These are phyloP conservation scores for Suhomyces chickasaworum DNA, from an alignment of 1,139 yeast genomes.

Conservation along the genomic window DNA sequence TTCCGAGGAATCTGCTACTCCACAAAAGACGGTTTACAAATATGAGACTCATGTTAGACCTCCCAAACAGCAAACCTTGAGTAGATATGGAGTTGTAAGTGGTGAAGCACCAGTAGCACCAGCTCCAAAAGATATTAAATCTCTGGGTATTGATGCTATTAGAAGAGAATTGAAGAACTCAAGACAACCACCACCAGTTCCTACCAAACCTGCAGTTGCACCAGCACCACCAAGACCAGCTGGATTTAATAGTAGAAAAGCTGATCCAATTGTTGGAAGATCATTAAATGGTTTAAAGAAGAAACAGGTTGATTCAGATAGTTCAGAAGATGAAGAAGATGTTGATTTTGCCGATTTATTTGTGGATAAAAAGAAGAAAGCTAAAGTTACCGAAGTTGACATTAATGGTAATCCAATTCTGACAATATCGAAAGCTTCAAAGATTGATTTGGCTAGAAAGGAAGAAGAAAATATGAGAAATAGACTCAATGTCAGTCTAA, in stretches of 20 bases:
- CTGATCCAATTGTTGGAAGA: conserved; percentile 35
- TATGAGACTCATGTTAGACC: conserved; percentile 28
- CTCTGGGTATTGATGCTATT: conserved; percentile 43
- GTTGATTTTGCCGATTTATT: conserved; percentile 47
- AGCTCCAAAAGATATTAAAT: conserved; percentile 36
- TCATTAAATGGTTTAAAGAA: conserved; percentile 39
- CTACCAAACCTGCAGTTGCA: conserved; percentile 38
- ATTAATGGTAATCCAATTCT: conserved; percentile 38
- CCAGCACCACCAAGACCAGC: conserved; percentile 80
- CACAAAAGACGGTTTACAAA: conserved; percentile 28
- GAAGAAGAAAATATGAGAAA: conserved; percentile 80
- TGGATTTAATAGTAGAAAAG: conserved; percentile 63
- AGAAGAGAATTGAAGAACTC: conserved; percentile 38
- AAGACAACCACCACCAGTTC: conserved; percentile 22
- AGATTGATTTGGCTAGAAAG: conserved; percentile 46
- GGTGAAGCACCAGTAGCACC: conserved; percentile 44
- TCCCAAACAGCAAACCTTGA: conserved; percentile 50
- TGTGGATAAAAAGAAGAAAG: conserved; percentile 36
- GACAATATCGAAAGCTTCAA: conserved; percentile 20
- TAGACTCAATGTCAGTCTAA: conserved; percentile 75
- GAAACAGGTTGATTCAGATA: conserved; percentile 32
- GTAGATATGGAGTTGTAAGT: conserved; percentile 48
- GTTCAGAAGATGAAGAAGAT: conserved; percentile 36
- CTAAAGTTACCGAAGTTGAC: conserved; percentile 44
- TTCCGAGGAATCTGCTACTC: conserved; percentile 16